phyloP scores from a whole-genome alignment of 2,329 filamentous ascomycete species.

The Proliferodiscus dingleyae region DNA sequence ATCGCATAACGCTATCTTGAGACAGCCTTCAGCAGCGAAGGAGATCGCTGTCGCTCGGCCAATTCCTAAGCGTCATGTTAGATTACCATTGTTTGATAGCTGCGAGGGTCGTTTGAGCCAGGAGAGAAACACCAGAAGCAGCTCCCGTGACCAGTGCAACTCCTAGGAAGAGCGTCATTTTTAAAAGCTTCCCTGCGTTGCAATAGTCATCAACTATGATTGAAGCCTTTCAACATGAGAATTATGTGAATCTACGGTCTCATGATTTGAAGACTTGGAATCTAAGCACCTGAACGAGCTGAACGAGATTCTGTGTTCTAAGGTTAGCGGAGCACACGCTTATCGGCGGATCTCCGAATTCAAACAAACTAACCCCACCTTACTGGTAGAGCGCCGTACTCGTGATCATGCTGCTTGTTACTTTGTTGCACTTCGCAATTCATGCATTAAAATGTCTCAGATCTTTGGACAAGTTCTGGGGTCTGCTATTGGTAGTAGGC shows the following conservation, averaged over 20 bases:
- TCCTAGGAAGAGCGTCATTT: conserved; percentile 20
- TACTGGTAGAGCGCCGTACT: too few relatives aligned
- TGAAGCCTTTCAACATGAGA: not conserved
- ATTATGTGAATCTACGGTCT: too few relatives aligned
- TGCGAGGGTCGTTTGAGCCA: not conserved
- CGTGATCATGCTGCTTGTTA: not conserved
- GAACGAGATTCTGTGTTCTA: too few relatives aligned
- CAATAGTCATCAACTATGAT: too few relatives aligned
- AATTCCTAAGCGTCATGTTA: conserved; percentile 34
- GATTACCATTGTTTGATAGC: not conserved
- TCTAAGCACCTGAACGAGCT: too few relatives aligned
- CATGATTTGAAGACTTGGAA: too few relatives aligned
- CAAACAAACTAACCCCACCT: not conserved
- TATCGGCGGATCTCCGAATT: not conserved
- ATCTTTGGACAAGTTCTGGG: too few relatives aligned
- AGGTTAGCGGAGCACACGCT: too few relatives aligned
- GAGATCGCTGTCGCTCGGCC: conserved; percentile 39
- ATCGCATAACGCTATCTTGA: conserved; percentile 39
- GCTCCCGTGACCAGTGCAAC: conserved; percentile 25
- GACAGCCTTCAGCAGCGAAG: conserved; percentile 41
- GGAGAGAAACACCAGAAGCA: conserved; percentile 22
- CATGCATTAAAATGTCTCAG: not conserved
- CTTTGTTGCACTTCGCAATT: not conserved
- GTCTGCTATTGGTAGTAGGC: not conserved
- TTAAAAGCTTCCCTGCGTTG: too few relatives aligned